phyloP scores from a whole-genome alignment of 192 early-diverging fungal genomes.

The Podila horticola region DNA sequence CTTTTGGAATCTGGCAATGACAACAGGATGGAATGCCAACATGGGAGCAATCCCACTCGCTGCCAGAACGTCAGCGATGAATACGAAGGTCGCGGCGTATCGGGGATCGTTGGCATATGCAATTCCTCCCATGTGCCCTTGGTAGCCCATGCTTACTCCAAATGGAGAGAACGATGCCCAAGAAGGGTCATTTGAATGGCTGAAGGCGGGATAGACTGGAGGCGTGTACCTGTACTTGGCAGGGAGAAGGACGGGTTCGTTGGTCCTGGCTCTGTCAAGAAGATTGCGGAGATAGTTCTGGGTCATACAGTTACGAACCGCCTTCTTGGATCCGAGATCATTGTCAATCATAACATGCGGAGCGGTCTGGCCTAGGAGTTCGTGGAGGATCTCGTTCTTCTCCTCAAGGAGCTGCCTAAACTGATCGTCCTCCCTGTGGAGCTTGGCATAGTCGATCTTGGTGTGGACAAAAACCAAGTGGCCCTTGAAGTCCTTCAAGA shows the following conservation, averaged over 20 bases:
- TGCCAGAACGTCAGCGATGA: no score
- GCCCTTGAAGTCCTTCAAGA: background rate
- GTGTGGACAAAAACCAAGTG: background rate
- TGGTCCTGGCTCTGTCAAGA: background rate
- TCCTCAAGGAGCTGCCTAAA: background rate
- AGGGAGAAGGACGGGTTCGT: background rate
- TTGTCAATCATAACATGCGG: background rate
- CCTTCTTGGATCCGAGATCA: background rate
- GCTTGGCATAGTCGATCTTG: background rate
- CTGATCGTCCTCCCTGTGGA: background rate
- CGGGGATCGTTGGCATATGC: no score
- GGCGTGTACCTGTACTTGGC: background rate
- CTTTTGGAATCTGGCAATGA: no score
- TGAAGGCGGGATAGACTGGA: no score
- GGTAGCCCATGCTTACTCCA: no score
- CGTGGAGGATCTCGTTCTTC: background rate
- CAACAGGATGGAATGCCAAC: no score
- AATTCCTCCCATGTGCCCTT: no score
- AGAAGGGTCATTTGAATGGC: no score
- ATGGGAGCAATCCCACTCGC: no score
- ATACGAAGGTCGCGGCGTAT: no score
- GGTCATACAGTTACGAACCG: background rate
- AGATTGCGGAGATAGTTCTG: background rate
- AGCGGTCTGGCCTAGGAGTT: background rate
- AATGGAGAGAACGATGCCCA: no score